Percentiles rank a stretch among this genome's conserved stretches.
These are phyloP conservation scores for Hirschioporus abietinus DNA, from an alignment of 768 basidiomycete species.

Conservation along the genomic window DNA sequence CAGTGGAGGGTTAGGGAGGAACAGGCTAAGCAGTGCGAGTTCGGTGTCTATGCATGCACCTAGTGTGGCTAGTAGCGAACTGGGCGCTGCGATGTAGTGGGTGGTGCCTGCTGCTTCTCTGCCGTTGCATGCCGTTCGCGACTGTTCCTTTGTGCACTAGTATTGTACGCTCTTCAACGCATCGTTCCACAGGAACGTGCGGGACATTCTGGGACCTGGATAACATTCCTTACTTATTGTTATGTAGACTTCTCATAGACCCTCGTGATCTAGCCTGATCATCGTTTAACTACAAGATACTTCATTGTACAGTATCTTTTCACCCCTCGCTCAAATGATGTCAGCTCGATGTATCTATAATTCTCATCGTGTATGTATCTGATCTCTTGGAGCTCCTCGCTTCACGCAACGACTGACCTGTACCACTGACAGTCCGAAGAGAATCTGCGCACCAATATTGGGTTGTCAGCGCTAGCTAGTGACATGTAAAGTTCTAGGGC, in stretches of 20 bases:
- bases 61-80: neutral
- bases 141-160: neutral
- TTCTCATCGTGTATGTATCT: too few relatives aligned
- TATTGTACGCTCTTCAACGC: neutral
- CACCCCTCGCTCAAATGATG: too few relatives aligned
- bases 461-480: too few relatives aligned
- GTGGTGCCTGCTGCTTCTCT: neutral
- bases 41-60: neutral
- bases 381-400: too few relatives aligned
- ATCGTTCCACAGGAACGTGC: neutral
- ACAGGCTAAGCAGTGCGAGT: neutral
- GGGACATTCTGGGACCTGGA: neutral
- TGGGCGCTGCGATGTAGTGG: neutral
- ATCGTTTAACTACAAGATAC: too few relatives aligned
- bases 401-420: too few relatives aligned
- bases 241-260: neutral
- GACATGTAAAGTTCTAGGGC: too few relatives aligned
- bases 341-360: too few relatives aligned
- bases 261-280: too few relatives aligned
- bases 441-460: too few relatives aligned
- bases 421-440: too few relatives aligned
- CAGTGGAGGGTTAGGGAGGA: neutral
- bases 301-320: too few relatives aligned
- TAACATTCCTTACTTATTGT: neutral
- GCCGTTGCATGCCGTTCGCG: neutral